phyloP scores from a whole-genome alignment of 805 yeast species.

The Candida xyloterini region DNA sequence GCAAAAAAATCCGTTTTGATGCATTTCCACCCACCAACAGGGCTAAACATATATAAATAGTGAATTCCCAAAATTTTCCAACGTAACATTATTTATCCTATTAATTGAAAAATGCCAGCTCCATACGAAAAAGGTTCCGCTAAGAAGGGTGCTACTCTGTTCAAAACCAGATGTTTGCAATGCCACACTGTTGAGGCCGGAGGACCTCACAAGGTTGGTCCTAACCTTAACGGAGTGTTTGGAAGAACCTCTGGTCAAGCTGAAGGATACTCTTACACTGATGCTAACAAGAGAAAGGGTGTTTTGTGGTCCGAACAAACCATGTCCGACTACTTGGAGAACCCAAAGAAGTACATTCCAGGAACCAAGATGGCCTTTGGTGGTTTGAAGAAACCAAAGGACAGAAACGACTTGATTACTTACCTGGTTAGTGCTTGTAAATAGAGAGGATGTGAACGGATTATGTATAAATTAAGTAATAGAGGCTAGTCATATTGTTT shows the following conservation, averaged over 20 bases:
- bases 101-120: slow-evolving; percentile 35
- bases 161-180: slow-evolving; percentile 98
- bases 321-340: slow-evolving; percentile 93
- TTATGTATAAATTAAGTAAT: slow-evolving; percentile 6
- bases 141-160: slow-evolving; percentile 95
- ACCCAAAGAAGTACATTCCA: slow-evolving; percentile 99
- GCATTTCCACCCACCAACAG: slow-evolving; percentile 2
- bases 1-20: slow-evolving; percentile 7
- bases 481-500: slow-evolving; percentile 4
- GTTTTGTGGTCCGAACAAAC: slow-evolving; percentile 84
- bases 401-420: slow-evolving; percentile 94
- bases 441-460: slow-evolving; percentile 28
- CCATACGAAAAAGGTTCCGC: slow-evolving; percentile 55
- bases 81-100: slow-evolving; percentile 5
- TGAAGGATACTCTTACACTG: slow-evolving; percentile 93
- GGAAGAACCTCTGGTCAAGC: slow-evolving; percentile 93
- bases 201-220: slow-evolving; percentile 99
- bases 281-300: slow-evolving; percentile 96
- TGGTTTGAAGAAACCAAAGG: slow-evolving; percentile 98
- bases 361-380: slow-evolving; percentile 99
- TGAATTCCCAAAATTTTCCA: slow-evolving; percentile 7
- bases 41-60: slow-evolving; percentile 6
- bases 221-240: slow-evolving; percentile 92
- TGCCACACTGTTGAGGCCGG: slow-evolving; percentile 97
- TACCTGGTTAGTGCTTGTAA: slow-evolving; percentile 63